Base-by-base conservation (phyloP, 306 rosid species). In the Abrus pulchellus region DNA sequence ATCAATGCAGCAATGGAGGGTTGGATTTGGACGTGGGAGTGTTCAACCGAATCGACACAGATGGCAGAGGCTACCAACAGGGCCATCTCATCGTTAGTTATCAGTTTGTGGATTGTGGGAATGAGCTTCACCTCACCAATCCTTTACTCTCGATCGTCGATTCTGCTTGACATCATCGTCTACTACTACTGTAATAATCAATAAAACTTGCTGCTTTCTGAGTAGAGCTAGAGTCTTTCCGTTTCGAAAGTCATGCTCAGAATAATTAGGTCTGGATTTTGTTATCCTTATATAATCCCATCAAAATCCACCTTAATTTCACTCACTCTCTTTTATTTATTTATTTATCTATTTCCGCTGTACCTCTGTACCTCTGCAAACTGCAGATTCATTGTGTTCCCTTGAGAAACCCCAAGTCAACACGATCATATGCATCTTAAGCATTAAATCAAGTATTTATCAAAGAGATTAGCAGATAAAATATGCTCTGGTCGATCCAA, bases 1-100 rank as follows among this genome's bases (percentile, higher is more conserved):
- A 90, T 57, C 91, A 90, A 64, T 89, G 93, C 82, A 64, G 84
- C 83, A 92, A 85, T 9, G 94, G 97, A 76, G 97, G 97, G 6
- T 78, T 92, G 20, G 97, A 92, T 74, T 80, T 92, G 90, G 97
- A 92, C 43, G 89, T 77, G 0, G 86, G 85, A 0, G 87, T 92
- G 10, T 88, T 92, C 67, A 82, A 76, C 12, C 29, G 61, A 45
- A 2, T 91, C 2, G 93, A 91, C 80, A 89, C 94, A 0, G 67
- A 91, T 54, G 85, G 90, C 0, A 41, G 8, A 20, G 85, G 94
- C 1, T 52, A 87, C 62, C 87, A 81, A 6, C 87, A 76, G 36
- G 94, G 97, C 9, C 88, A 87, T 75, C 89, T 90, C 11, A 87
- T 12, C 3, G 91, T 92, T 2, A 73, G 65, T 49, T 92, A 90